phyloP scores from a whole-genome alignment of 805 yeast species.

The Yamadazyma laniorum region DNA sequence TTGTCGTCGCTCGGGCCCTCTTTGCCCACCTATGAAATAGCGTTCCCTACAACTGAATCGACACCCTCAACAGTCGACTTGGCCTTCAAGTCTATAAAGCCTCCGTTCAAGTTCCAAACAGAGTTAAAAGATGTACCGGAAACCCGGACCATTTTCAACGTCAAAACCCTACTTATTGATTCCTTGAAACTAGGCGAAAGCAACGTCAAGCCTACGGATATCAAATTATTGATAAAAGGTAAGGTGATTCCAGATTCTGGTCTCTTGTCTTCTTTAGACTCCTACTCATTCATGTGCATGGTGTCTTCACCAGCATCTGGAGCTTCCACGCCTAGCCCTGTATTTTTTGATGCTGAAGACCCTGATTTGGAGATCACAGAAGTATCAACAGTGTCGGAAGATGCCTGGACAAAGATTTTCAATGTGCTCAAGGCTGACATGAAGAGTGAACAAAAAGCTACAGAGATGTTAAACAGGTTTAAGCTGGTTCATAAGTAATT shows the following conservation, averaged over 20 bases:
- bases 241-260: slow-evolving; percentile 57
- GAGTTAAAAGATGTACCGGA: slow-evolving; percentile 22
- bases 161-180: slow-evolving; percentile 38
- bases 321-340: slow-evolving; percentile 1
- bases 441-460: slow-evolving; percentile 24
- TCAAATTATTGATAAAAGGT: slow-evolving; percentile 58
- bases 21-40: slow-evolving; percentile 44
- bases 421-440: slow-evolving; percentile 32
- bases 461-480: slow-evolving; percentile 18
- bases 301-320: slow-evolving; percentile 23
- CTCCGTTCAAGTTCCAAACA: slow-evolving; percentile 59
- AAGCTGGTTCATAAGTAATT: slow-evolving; percentile 1
- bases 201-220: slow-evolving; percentile 33
- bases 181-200: slow-evolving; percentile 23
- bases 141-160: slow-evolving; percentile 33
- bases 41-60: slow-evolving; percentile 24
- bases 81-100: slow-evolving; percentile 62
- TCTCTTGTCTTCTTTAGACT: slow-evolving; percentile 25
- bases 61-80: slow-evolving; percentile 19
- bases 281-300: slow-evolving; percentile 43
- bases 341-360: neutral
- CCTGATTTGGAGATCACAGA: slow-evolving; percentile 12
- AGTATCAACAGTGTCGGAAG: slow-evolving; percentile 7
- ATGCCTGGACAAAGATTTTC: slow-evolving; percentile 46
- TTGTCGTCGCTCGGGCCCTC: slow-evolving; percentile 44